Evolutionary conservation across 768 basidiomycete genomes (phyloP).

Genomic region (Pleurotus cornucopiae): DNA sequence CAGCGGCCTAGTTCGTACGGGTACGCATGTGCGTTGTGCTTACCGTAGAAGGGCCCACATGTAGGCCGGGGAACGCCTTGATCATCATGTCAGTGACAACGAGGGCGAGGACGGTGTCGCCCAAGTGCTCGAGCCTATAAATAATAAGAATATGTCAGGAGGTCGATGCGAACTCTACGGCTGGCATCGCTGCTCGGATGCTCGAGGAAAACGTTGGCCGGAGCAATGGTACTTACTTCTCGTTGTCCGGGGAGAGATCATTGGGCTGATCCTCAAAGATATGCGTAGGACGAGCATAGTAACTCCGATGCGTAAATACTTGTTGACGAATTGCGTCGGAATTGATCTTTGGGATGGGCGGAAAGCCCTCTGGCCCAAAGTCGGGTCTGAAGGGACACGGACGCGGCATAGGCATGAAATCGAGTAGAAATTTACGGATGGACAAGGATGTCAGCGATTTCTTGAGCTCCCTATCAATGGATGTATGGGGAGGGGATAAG

Average conservation of each 20-base stretch:
- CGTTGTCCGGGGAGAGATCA: constrained; percentile 79
- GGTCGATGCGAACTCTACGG: constrained; percentile 1
- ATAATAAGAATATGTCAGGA: constrained; percentile 2
- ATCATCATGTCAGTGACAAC: constrained; percentile 62
- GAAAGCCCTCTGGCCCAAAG: constrained; percentile 39
- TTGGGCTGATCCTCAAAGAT: constrained; percentile 71
- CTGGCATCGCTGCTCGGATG: not conserved
- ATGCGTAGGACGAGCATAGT: constrained; percentile 63
- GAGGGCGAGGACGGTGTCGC: constrained; percentile 69
- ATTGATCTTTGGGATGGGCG: constrained; percentile 55
- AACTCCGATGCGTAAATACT: constrained; percentile 77
- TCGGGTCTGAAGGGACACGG: constrained; percentile 29
- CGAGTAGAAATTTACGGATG: not conserved
- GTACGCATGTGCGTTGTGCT: constrained; percentile 16
- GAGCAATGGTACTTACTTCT: constrained; percentile 46
- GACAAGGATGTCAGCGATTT: not conserved
- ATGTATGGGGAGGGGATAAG: not conserved
- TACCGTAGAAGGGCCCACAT: constrained; percentile 77
- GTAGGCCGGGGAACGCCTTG: constrained; percentile 62
- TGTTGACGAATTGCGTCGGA: constrained; percentile 40
- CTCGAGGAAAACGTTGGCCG: not conserved
- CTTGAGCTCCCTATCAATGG: not conserved
- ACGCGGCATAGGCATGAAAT: not conserved
- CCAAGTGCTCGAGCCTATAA: constrained; percentile 68
- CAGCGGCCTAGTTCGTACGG: not conserved